Evolutionary conservation across 2,329 filamentous ascomycete genomes (phyloP).

Genomic region (Amauroascus niger): DNA sequence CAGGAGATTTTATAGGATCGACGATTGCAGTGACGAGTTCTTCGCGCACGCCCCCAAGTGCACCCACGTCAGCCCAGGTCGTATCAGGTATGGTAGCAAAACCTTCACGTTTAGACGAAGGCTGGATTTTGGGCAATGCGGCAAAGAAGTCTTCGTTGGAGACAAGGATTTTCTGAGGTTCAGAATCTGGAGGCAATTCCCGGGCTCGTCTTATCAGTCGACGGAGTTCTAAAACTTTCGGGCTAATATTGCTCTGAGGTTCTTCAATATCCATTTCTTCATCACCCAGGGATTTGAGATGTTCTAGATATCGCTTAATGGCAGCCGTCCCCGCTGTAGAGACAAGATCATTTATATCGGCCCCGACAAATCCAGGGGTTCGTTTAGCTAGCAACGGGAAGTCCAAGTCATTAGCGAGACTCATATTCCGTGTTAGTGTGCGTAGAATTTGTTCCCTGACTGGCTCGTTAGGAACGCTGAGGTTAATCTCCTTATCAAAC

Average conservation of each 20-base stretch:
- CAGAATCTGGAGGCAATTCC: slow-evolving; percentile 43
- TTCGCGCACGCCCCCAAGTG: slow-evolving; percentile 65
- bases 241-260: slow-evolving; percentile 22
- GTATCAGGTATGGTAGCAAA: slow-evolving; percentile 91
- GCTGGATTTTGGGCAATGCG: slow-evolving; percentile 65
- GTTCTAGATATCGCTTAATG: slow-evolving; percentile 51
- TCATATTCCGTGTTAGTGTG: slow-evolving; percentile 58
- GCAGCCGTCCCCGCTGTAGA: slow-evolving; percentile 55
- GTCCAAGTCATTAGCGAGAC: slow-evolving; percentile 60
- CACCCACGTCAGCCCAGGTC: slow-evolving; percentile 87
- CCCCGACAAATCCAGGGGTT: slow-evolving; percentile 87
- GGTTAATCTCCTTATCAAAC: slow-evolving; percentile 76
- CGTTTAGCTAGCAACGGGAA: slow-evolving; percentile 64
- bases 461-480: slow-evolving; percentile 72
- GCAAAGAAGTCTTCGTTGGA: slow-evolving; percentile 60
- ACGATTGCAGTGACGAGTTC: slow-evolving; percentile 81
- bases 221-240: slow-evolving; percentile 39
- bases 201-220: slow-evolving; percentile 48
- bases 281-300: slow-evolving; percentile 40
- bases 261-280: slow-evolving; percentile 47
- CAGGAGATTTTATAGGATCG: slow-evolving; percentile 73
- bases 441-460: slow-evolving; percentile 69
- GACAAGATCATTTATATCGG: slow-evolving; percentile 67
- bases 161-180: slow-evolving; percentile 48
- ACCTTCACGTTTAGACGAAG: slow-evolving; percentile 81